These are phyloP conservation scores for Kodamaea fungicola DNA, from an alignment of 1,139 yeast genomes.

Conservation along the genomic window DNA sequence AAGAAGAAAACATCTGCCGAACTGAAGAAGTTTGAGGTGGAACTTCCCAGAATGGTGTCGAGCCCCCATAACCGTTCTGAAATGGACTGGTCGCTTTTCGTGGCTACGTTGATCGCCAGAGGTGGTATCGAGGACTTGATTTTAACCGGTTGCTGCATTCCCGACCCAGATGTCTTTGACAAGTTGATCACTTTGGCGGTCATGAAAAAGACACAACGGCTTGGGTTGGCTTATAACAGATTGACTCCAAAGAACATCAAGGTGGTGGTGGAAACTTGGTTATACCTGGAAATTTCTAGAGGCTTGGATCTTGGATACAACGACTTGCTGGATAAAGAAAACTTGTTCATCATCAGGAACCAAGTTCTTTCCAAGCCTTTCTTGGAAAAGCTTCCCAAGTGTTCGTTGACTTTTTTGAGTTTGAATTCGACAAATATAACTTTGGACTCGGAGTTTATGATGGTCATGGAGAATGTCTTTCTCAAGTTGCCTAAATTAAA, in stretches of 20 bases:
- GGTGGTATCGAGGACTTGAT: constrained; percentile 73
- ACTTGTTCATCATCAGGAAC: constrained; percentile 26
- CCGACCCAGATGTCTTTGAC: constrained; percentile 51
- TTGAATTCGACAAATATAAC: constrained; percentile 48
- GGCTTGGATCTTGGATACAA: constrained; percentile 75
- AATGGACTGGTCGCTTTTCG: constrained; percentile 72
- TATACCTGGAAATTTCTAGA: constrained; percentile 31
- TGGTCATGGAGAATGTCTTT: constrained; percentile 29
- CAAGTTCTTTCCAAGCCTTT: constrained; percentile 17
- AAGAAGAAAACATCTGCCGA: constrained; percentile 21
- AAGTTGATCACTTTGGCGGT: constrained; percentile 56
- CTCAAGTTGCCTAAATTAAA: constrained; percentile 49
- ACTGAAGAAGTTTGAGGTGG: constrained; percentile 25
- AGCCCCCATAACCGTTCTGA: constrained; percentile 60
- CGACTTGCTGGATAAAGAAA: constrained; percentile 45
- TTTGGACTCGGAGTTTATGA: constrained; percentile 31
- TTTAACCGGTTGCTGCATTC: constrained; percentile 69
- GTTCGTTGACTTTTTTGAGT: constrained; percentile 42
- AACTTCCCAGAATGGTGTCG: constrained; percentile 52
- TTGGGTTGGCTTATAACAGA: constrained; percentile 70
- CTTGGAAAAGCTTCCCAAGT: constrained; percentile 16
- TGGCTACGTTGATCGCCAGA: constrained; percentile 63
- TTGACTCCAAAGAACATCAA: constrained; percentile 49
- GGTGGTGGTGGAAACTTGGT: constrained; percentile 43
- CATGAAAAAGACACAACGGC: constrained; percentile 45